A percentile compares a stretch with the other conserved stretches of the same genome.
Evolutionary conservation across 176 grass and related monocot genomes (phyloP).

Genomic region (Juncus effusus): DNA sequence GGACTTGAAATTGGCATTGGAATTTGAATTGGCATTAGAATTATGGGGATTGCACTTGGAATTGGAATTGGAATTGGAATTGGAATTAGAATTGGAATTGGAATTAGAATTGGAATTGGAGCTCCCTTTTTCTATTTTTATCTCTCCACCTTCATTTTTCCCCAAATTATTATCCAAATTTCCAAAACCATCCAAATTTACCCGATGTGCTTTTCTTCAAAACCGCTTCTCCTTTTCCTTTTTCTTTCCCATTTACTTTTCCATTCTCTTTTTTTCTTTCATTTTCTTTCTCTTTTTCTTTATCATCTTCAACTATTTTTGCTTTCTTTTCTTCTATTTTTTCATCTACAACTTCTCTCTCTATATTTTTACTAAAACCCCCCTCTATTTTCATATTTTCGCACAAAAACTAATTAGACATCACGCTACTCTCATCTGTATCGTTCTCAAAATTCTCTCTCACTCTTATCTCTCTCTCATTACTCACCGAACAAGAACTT

Average conservation of each 20-base stretch:
- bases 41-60: too few relatives aligned
- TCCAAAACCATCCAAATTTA: conserved; percentile 78
- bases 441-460: conserved; percentile 48
- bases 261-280: too few relatives aligned
- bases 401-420: conserved; percentile 55
- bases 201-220: conserved; percentile 58
- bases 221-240: background rate
- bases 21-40: too few relatives aligned
- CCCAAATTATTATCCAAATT: conserved; percentile 33
- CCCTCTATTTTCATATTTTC: conserved; percentile 47
- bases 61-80: too few relatives aligned
- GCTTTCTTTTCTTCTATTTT: conserved; percentile 11
- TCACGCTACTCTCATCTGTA: conserved; percentile 65
- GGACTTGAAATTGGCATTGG: background rate
- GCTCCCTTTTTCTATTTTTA: conserved; percentile 18
- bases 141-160: conserved; percentile 32
- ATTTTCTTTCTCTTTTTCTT: background rate
- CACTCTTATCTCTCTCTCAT: conserved; percentile 30
- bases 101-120: background rate
- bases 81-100: background rate
- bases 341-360: conserved; percentile 33
- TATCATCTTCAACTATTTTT: conserved; percentile 28
- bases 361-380: conserved; percentile 14
- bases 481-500: conserved; percentile 20
- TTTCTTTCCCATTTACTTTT: too few relatives aligned